Evolutionary conservation across 179 eudicot species (phyloP).

Genomic region (Heliamphora pulchella): DNA sequence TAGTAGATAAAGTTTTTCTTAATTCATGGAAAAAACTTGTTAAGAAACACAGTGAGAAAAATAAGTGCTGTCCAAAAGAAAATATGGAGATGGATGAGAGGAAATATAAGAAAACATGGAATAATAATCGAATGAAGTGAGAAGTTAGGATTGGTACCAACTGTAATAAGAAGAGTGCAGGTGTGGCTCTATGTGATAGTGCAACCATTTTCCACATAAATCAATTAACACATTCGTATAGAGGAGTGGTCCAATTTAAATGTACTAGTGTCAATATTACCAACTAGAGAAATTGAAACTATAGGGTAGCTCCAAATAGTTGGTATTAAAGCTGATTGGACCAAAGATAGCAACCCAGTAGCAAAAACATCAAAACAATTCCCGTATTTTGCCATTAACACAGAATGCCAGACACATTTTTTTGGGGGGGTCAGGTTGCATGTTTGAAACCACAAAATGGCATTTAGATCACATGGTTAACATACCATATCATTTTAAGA

Average conservation of each 20-base stretch:
- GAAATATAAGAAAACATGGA: background rate
- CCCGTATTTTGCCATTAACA: background rate
- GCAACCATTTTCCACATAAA: background rate
- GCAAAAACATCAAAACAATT: background rate
- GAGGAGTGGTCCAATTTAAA: background rate
- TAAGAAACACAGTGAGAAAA: background rate
- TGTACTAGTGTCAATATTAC: background rate
- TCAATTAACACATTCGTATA: background rate
- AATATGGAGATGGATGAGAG: background rate
- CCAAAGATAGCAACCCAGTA: background rate
- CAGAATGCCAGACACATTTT: background rate
- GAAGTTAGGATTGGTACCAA: background rate
- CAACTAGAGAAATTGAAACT: background rate
- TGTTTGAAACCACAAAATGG: background rate
- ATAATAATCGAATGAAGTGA: background rate
- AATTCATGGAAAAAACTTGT: background rate
- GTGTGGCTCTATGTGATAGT: background rate
- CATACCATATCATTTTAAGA: constrained; percentile 6
- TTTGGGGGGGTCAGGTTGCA: too few relatives aligned
- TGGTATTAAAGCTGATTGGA: background rate
- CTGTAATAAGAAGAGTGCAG: background rate
- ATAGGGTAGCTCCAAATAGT: background rate
- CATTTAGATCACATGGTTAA: background rate
- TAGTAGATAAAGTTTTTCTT: background rate
- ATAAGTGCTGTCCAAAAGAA: background rate